These are phyloP conservation scores for Chlorella sp. DNA, from an alignment of 139 green algal species.

Conservation along the genomic window DNA sequence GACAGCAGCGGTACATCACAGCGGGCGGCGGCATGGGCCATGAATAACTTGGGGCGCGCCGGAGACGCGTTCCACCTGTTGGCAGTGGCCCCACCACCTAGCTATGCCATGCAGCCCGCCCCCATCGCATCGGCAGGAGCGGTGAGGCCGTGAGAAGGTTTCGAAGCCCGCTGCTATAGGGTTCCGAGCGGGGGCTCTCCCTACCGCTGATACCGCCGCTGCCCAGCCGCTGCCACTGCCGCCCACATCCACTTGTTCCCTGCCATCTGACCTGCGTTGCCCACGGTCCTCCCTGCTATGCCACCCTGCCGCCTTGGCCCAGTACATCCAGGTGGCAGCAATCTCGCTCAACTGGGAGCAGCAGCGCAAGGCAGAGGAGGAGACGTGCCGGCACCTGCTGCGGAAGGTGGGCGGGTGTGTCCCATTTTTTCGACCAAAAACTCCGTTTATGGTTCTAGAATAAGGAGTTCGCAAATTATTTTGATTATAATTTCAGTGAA, in stretches of 20 bases:
- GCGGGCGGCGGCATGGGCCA: too few species aligned
- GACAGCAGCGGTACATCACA: too few species aligned
- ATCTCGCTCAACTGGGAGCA: constrained; percentile 25
- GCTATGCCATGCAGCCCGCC: constrained; percentile 18
- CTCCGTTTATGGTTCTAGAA: too few species aligned
- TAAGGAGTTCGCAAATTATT: not conserved
- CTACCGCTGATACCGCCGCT: too few species aligned
- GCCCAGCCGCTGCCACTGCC: not conserved
- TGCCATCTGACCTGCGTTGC: not conserved
- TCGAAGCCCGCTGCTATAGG: not conserved
- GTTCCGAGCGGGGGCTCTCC: not conserved
- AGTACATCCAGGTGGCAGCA: constrained; percentile 20
- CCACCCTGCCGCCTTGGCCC: not conserved
- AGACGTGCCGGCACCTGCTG: constrained; percentile 12
- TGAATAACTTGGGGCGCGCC: constrained; percentile 2
- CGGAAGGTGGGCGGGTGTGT: not conserved
- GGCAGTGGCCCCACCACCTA: not conserved
- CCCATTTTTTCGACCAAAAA: not conserved
- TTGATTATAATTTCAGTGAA: not conserved
- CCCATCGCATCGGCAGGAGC: constrained; percentile 15
- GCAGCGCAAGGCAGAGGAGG: constrained; percentile 37
- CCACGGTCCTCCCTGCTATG: not conserved
- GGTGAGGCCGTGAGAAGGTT: not conserved
- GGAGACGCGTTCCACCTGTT: constrained; percentile 32
- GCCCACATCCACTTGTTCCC: not conserved